Evolutionary conservation across 2,329 filamentous ascomycete species (phyloP), one percentile per base, ranked within the genome.

Genomic region (Paracorniculantispora psalliotae): DNA sequence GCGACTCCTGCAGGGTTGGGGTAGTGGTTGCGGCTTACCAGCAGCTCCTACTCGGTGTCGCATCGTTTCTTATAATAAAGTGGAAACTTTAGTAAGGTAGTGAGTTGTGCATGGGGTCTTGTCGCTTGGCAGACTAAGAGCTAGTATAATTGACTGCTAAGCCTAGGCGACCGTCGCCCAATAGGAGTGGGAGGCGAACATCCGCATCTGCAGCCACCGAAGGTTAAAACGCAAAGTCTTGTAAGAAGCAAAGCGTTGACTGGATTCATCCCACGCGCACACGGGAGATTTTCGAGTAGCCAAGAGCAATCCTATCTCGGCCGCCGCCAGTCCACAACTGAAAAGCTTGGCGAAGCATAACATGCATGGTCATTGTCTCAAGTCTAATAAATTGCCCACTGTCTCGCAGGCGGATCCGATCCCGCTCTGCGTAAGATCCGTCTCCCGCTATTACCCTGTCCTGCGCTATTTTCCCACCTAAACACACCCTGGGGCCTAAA

Each of bases 61-160:
- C 48, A 52, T 46, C 28, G 33, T 21, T 37, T 15, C 39, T 43
- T 59, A 59, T 59, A 59, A 59, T 59, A 59, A 59, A 59, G 56
- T 52, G 56, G 56, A 52, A 37, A 47, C 48, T 47, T 59, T 59
- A 59, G 56, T 59, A 59, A 59, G 47, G 39, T 47, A 28, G 39
- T 59, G 56, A 59, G 37, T 52, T 52, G 48, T 12, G 15, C 37
- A 52, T 52, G 48, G 46, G 47, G 21, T 28, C 23, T 39, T 19
- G 26, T 43, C 33, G 12, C 56, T 59, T 59, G 56, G 56, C 56
- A 47, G 48, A 59, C 56, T 59, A 59, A 59, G 47, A 59, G n/a
- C 56, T 44, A 51, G 48, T 23, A 59, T 59, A 39, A 52, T 52
- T 30, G 28, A 10, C 28, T 52, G 46, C 46, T 52, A 46, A 59